A percentile compares a stretch with the other conserved stretches of the same genome.
These are phyloP conservation scores for Ogataea salicorniae DNA, from an alignment of 805 yeast species.

Conservation along the genomic window DNA sequence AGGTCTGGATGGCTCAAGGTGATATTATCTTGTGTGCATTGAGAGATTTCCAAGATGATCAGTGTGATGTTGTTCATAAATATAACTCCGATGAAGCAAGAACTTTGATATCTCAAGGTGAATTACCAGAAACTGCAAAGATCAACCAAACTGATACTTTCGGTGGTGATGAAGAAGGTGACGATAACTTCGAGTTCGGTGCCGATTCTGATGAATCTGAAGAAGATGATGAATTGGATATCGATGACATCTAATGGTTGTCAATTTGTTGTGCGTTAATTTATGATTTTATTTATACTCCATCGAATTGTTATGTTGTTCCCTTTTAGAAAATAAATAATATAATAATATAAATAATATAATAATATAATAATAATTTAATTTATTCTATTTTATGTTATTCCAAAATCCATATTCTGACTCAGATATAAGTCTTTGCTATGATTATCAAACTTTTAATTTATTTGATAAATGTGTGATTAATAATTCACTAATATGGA, in stretches of 20 bases:
- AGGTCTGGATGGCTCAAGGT: slow-evolving; percentile 99
- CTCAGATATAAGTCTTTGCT: too few species aligned
- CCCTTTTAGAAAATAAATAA: too few species aligned
- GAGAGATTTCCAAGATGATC: slow-evolving; percentile 98
- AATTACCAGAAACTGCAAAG: slow-evolving; percentile 94
- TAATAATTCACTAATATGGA: too few species aligned
- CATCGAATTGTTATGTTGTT: too few species aligned
- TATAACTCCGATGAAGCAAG: slow-evolving; percentile 98
- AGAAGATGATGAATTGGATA: slow-evolving; percentile 69
- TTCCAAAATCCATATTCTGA: too few species aligned
- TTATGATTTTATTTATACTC: too few species aligned
- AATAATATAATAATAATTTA: too few species aligned
- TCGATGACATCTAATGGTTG: slow-evolving; percentile 76
- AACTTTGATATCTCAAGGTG: slow-evolving; percentile 91
- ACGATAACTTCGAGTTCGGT: slow-evolving; percentile 97
- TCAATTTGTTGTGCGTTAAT: too few species aligned
- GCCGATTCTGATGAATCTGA: slow-evolving; percentile 79
- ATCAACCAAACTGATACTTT: slow-evolving; percentile 97
- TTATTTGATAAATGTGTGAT: too few species aligned
- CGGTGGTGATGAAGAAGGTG: slow-evolving; percentile 95
- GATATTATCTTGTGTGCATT: slow-evolving; percentile 92
- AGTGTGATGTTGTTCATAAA: slow-evolving; percentile 96
- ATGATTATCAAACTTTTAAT: too few species aligned
- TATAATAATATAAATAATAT: too few species aligned
- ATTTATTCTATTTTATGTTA: too few species aligned